Evolutionary conservation across 768 basidiomycete species (phyloP).

Genomic region (Cystobasidium onofrii): DNA sequence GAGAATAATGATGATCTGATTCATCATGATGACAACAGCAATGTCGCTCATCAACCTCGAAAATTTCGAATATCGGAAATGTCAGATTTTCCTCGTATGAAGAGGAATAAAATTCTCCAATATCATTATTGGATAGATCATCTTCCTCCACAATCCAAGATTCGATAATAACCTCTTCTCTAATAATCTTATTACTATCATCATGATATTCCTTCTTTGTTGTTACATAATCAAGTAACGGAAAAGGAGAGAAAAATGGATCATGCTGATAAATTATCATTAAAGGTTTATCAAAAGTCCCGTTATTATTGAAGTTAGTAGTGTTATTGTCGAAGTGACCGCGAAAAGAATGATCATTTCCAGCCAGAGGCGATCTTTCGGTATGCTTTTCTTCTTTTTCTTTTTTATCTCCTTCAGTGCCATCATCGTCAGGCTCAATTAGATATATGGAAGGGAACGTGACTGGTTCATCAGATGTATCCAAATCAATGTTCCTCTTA

Average conservation of each 20-base stretch:
- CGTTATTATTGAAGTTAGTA: background rate
- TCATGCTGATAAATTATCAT: background rate
- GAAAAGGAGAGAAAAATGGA: background rate
- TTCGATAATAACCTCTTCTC: background rate
- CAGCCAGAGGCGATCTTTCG: background rate
- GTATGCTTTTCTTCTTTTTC: too few relatives aligned
- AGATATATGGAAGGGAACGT: too few relatives aligned
- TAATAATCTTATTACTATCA: too few relatives aligned
- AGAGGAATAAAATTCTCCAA: background rate
- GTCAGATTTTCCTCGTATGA: background rate
- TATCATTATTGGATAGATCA: background rate
- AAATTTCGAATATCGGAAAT: too few relatives aligned
- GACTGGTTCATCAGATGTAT: background rate
- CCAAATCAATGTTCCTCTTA: background rate
- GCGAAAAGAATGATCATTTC: background rate
- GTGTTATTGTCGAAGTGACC: background rate
- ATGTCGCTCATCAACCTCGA: too few relatives aligned
- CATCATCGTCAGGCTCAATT: too few relatives aligned
- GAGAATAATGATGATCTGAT: too few relatives aligned
- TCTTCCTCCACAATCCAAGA: background rate
- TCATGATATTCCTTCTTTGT: too few relatives aligned
- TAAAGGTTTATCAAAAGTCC: background rate
- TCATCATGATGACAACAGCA: too few relatives aligned
- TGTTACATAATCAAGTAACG: too few relatives aligned
- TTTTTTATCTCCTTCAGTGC: too few relatives aligned